Evolutionary conservation across 1,139 yeast genomes (phyloP).

Genomic region (Arxiozyma heterogenica): DNA sequence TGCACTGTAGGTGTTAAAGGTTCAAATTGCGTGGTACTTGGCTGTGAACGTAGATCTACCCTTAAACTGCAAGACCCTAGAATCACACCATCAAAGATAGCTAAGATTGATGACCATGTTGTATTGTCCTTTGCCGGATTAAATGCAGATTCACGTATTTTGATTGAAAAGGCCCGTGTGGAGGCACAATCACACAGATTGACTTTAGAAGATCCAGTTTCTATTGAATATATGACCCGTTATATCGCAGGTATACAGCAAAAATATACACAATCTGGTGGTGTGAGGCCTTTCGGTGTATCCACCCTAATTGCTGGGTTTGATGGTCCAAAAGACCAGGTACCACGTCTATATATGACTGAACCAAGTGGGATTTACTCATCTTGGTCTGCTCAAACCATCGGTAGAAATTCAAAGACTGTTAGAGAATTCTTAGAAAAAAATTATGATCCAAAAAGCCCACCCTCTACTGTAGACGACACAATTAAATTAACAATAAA

Average conservation of each 20-base stretch:
- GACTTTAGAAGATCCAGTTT: constrained; percentile 87
- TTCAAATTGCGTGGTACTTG: constrained; percentile 75
- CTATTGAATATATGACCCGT: constrained; percentile 84
- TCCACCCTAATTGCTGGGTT: constrained; percentile 94
- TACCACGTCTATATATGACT: constrained; percentile 83
- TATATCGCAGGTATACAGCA: constrained; percentile 97
- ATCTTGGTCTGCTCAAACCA: constrained; percentile 99
- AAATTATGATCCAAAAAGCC: constrained; percentile 50
- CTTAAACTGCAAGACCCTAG: constrained; percentile 92
- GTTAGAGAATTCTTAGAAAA: constrained; percentile 93
- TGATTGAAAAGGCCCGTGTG: constrained; percentile 89
- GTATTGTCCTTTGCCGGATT: constrained; percentile 94
- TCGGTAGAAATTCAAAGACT: constrained; percentile 91
- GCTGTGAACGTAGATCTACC: constrained; percentile 94
- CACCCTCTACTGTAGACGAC: constrained; percentile 60
- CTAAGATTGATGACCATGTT: constrained; percentile 83
- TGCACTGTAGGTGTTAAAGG: constrained; percentile 98
- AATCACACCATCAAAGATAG: constrained; percentile 89
- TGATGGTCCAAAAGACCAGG: constrained; percentile 63
- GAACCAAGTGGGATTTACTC: constrained; percentile 97
- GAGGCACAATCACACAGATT: constrained; percentile 96
- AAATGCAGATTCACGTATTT: constrained; percentile 93
- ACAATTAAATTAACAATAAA: constrained; percentile 77
- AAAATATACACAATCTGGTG: constrained; percentile 96
- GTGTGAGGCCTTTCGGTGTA: constrained; percentile 92